Evolutionary conservation across 2,329 filamentous ascomycete species (phyloP), one percentile per base, ranked within the genome.

Genomic region (Sarocladium kiliense): DNA sequence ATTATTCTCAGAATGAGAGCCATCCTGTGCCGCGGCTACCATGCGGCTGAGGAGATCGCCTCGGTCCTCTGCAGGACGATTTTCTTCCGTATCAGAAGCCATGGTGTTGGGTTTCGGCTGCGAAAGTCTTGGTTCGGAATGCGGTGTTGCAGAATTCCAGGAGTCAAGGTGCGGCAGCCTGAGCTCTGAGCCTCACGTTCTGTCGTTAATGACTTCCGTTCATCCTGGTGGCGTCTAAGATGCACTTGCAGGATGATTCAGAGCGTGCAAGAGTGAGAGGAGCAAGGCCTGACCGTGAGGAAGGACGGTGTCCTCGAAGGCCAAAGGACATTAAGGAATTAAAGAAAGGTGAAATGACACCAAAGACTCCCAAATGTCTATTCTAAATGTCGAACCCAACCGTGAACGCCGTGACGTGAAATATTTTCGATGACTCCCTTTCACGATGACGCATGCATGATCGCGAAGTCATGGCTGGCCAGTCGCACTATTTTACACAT

Each of bases 1-100:
- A 32, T 34, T 6, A 12, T 37, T 41, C 6, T 55, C 32, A 42
- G 10, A 6, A 26, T 56, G 16, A 21, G 55, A 47, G 4, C 51
- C 56, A 14, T 54, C 55, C 19, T 56, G 55, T 2, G 60, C 60
- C 11, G 58, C 58, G n/a, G 57, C 56, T 4, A 59, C 60, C 57
- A 61, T 58, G 21, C 55, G 32, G 25, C 49, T 32, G 34, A 60
- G 54, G 19, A 60, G 37, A 16, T 56, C 56, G 49, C 12, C 16
- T 18, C 30, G 26, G 30, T 36, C 27, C 19, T 51, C 47, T 10
- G n/a, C n/a, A 16, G 27, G 47, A 3, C 16, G 49, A 41, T 53
- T 50, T 50, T 53, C 11, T 21, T 55, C 30, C 51, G 41, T 37
- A 5, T 55, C 55, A 11, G 53, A 58, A 21, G 56, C 55, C 58